These are phyloP conservation scores for Acidiella bohemica DNA, from an alignment of 495 filamentous ascomycete species.

Conservation along the genomic window DNA sequence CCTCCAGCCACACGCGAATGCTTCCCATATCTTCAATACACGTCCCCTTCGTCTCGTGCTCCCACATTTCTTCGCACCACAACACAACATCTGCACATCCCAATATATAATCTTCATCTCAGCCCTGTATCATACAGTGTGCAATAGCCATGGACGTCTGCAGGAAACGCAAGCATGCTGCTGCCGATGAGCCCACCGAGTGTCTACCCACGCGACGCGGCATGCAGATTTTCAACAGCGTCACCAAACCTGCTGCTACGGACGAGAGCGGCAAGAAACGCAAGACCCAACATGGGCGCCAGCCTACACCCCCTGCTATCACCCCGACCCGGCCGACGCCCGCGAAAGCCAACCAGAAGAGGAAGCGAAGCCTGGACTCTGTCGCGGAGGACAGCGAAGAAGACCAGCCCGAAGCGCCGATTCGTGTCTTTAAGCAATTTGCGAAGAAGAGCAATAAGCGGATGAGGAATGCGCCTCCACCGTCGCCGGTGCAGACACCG, in stretches of 20 bases:
- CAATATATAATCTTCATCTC: too few species aligned
- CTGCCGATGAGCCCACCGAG: constrained; percentile 7
- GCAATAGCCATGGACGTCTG: too few species aligned
- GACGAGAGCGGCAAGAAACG: constrained; percentile 10
- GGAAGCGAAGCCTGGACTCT: constrained; percentile 5
- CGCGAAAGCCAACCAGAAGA: constrained; percentile 4
- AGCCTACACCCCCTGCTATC: neutral
- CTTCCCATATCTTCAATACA: too few species aligned
- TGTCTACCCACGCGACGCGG: constrained; percentile 1
- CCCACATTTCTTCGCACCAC: too few species aligned
- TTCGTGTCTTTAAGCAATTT: constrained; percentile 3
- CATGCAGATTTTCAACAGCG: constrained; percentile 3
- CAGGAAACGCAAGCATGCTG: constrained; percentile 18
- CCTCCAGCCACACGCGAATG: too few species aligned
- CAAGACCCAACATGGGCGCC: constrained; percentile 4
- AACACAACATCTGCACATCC: too few species aligned
- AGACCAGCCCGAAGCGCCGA: neutral
- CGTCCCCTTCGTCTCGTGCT: too few species aligned
- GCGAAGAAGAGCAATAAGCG: constrained; percentile 6
- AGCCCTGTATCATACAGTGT: constrained; percentile 5
- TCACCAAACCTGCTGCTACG: constrained; percentile 2
- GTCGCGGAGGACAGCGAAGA: constrained; percentile 6
- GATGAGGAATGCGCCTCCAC: constrained; percentile 11
- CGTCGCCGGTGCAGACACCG: constrained; percentile 11
- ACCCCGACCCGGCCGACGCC: neutral